Percentiles rank a stretch among this genome's conserved stretches.
Evolutionary conservation across 2,329 filamentous ascomycete genomes (phyloP).

Genomic region (Neoarthrinium moseri): DNA sequence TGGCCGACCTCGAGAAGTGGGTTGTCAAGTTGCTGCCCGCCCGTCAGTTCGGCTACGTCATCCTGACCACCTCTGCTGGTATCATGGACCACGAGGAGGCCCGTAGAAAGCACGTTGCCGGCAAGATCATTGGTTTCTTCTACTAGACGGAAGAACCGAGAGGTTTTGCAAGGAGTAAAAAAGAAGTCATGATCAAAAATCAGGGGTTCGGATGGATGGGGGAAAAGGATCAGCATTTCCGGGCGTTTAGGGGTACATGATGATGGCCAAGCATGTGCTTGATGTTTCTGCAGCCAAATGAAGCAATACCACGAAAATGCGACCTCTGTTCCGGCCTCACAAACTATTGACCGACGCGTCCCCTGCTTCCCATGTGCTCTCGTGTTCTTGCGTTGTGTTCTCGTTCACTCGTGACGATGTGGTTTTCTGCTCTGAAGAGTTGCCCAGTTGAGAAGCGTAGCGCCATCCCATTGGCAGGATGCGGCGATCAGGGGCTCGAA

Average conservation of each 20-base stretch:
- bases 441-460: no score
- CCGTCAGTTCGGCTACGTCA: slow-evolving; percentile 99
- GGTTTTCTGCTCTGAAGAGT: no score
- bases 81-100: slow-evolving; percentile 99
- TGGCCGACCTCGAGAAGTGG: slow-evolving; percentile 99
- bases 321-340: slow-evolving; percentile 17
- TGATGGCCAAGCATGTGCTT: slow-evolving; percentile 20
- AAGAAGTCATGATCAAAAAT: slow-evolving; percentile 7
- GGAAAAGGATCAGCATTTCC: slow-evolving; percentile 25
- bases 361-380: no score
- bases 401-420: no score
- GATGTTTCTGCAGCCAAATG: slow-evolving; percentile 22
- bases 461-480: no score
- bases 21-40: slow-evolving; percentile 97
- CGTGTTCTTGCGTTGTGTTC: no score
- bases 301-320: slow-evolving; percentile 28
- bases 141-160: slow-evolving; percentile 61
- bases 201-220: slow-evolving; percentile 14
- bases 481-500: no score
- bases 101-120: slow-evolving; percentile 95
- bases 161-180: slow-evolving; percentile 12
- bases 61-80: slow-evolving; percentile 97
- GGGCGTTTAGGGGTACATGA: slow-evolving; percentile 27
- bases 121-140: slow-evolving; percentile 99
- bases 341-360: no score